Evolutionary conservation across 2,329 filamentous ascomycete species (phyloP).

Genomic region (Ploettnerulaceae sp.): DNA sequence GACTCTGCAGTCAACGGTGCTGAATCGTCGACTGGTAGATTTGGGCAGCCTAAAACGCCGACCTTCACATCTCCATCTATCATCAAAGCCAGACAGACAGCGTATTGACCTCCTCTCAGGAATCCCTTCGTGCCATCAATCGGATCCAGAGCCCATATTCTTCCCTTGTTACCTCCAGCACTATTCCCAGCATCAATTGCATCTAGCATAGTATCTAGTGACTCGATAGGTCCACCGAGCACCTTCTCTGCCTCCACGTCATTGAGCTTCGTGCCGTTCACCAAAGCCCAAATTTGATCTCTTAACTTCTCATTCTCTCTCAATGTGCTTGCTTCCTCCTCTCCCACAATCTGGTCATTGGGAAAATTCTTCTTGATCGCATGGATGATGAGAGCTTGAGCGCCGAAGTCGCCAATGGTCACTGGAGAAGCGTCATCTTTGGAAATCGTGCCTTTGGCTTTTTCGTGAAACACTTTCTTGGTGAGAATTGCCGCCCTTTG

Average conservation of each 20-base stretch:
- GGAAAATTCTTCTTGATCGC: conserved; percentile 90
- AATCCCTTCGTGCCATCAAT: conserved; percentile 99
- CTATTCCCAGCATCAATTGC: conserved; percentile 65
- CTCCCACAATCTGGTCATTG: conserved; percentile 83
- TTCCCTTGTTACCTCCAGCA: conserved; percentile 64
- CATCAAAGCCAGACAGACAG: conserved; percentile 86
- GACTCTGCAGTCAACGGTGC: conserved; percentile 66
- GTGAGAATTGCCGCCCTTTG: conserved; percentile 75
- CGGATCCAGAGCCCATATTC: conserved; percentile 95
- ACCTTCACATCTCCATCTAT: conserved; percentile 92
- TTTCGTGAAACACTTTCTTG: conserved; percentile 76
- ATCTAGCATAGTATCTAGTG: conserved; percentile 61
- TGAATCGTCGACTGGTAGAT: conserved; percentile 82
- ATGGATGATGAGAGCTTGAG: conserved; percentile 90
- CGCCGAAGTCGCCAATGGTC: conserved; percentile 96
- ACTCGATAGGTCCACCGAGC: conserved; percentile 64
- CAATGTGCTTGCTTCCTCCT: conserved; percentile 84
- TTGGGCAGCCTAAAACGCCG: conserved; percentile 91
- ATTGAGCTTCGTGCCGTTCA: conserved; percentile 64
- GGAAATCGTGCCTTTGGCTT: conserved; percentile 87
- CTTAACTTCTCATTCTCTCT: conserved; percentile 65
- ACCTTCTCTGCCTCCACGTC: conserved; percentile 60
- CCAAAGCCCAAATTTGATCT: conserved; percentile 78
- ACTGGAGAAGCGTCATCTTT: conserved; percentile 97
- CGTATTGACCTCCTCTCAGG: conserved; percentile 92